Conservation (phyloP, 345 rosid genomes). For the Pugionium dolabratum region DNA sequence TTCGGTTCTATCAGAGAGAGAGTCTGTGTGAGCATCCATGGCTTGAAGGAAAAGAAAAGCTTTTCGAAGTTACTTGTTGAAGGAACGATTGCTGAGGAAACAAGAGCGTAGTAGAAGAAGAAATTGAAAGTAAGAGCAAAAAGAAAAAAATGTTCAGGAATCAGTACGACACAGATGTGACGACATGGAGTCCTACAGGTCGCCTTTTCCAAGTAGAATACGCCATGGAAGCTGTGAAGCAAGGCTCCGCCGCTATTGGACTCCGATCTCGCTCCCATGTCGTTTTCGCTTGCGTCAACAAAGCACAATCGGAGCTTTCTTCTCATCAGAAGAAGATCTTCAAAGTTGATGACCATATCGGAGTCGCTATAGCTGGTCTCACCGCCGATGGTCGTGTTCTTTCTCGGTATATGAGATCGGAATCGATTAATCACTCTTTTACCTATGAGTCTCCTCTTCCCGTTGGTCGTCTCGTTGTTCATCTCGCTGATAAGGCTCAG, state of each 20-base stretch:
- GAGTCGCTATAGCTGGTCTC: conserved; percentile 95
- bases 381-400: conserved; percentile 98
- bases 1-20: conserved; percentile 5
- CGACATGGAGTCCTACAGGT: conserved; percentile 99
- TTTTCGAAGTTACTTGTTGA: neutral
- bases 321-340: conserved; percentile 99
- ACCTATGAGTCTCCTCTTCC: conserved; percentile 97
- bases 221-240: conserved; percentile 99
- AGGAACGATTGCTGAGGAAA: neutral
- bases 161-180: conserved; percentile 97
- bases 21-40: conserved; percentile 30
- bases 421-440: conserved; percentile 80
- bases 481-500: conserved; percentile 98
- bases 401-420: conserved; percentile 94
- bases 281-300: conserved; percentile 88
- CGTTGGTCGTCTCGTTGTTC: conserved; percentile 93
- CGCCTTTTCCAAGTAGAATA: conserved; percentile 95
- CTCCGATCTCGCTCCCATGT: conserved; percentile 98
- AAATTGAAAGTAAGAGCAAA: neutral
- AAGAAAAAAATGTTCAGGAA: conserved; percentile 73
- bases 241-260: conserved; percentile 98
- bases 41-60: conserved; percentile 43
- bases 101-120: neutral
- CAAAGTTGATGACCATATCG: conserved; percentile 96
- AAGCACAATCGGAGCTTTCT: conserved; percentile 89